Percentiles rank a stretch among this genome's conserved stretches.
These are phyloP conservation scores for Eremomyces bilateralis DNA, from an alignment of 495 filamentous ascomycete genomes.

Conservation along the genomic window DNA sequence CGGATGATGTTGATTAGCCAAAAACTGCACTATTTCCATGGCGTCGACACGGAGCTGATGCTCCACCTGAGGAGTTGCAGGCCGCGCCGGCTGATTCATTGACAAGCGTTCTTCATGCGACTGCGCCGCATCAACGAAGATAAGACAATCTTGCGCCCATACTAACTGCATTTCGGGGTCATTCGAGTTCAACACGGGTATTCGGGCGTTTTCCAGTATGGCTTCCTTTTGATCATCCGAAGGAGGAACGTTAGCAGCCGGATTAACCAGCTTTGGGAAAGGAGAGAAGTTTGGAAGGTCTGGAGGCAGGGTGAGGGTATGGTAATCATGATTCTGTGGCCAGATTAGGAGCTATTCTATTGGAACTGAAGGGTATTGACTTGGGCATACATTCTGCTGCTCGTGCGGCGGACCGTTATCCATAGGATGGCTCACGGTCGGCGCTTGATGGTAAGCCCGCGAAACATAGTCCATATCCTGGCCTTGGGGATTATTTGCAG, in stretches of 20 bases:
- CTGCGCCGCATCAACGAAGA: slow-evolving; percentile 68
- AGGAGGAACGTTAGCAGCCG: slow-evolving; percentile 75
- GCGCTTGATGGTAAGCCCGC: slow-evolving; percentile 3
- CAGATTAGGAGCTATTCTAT: slow-evolving; percentile 21
- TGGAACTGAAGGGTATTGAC: slow-evolving; percentile 14
- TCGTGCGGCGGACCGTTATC: neutral
- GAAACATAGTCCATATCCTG: neutral
- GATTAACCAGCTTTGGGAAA: slow-evolving; percentile 65
- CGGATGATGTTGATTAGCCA: slow-evolving; percentile 79
- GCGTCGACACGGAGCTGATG: slow-evolving; percentile 75
- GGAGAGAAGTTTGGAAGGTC: slow-evolving; percentile 58
- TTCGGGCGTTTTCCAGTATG: slow-evolving; percentile 59
- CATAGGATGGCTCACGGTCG: neutral
- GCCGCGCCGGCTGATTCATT: slow-evolving; percentile 39
- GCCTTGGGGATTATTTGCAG: slow-evolving; percentile 1
- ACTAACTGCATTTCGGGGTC: slow-evolving; percentile 91
- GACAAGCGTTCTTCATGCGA: slow-evolving; percentile 42
- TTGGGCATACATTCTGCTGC: neutral
- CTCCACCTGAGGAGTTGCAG: slow-evolving; percentile 65
- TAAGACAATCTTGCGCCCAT: slow-evolving; percentile 84
- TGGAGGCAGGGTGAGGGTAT: slow-evolving; percentile 5
- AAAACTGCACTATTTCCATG: slow-evolving; percentile 71
- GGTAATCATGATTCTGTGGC: slow-evolving; percentile 18
- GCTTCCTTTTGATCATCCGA: slow-evolving; percentile 87
- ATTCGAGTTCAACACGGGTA: slow-evolving; percentile 73